Evolutionary conservation across 345 rosid genomes (phyloP).

Genomic region (Anacardium occidentale): DNA sequence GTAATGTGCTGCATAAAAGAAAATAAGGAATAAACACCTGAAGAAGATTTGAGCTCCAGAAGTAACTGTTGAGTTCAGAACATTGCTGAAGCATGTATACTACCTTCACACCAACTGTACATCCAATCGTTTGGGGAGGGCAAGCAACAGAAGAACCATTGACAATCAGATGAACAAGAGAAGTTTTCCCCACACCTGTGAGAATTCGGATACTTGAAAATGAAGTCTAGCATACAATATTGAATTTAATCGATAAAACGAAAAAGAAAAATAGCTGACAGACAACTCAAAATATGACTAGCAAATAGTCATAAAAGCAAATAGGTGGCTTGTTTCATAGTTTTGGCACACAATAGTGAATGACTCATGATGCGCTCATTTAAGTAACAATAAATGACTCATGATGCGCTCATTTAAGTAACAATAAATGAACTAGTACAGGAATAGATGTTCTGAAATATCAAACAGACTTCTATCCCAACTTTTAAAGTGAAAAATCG

Average conservation of each 20-base stretch:
- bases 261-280: background rate
- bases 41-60: constrained; percentile 21
- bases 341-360: background rate
- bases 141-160: constrained; percentile 67
- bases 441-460: no score
- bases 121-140: constrained; percentile 95
- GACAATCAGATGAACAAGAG: constrained; percentile 82
- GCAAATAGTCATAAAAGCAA: background rate
- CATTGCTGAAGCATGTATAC: constrained; percentile 4
- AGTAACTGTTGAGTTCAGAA: constrained; percentile 9
- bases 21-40: constrained; percentile 11
- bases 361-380: no score
- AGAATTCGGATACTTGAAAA: constrained; percentile 20
- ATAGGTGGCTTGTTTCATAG: background rate
- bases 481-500: no score
- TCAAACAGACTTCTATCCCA: no score
- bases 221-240: constrained; percentile 13
- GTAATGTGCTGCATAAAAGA: constrained; percentile 54
- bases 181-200: constrained; percentile 91
- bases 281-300: background rate
- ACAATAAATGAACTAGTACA: no score
- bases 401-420: no score
- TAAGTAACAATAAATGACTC: no score
- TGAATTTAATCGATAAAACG: background rate
- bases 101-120: constrained; percentile 96